Percentiles rank a stretch among this genome's conserved stretches.
Conservation (phyloP, 2,329 filamentous ascomycete species). For the Fusarium ramigenum region DNA sequence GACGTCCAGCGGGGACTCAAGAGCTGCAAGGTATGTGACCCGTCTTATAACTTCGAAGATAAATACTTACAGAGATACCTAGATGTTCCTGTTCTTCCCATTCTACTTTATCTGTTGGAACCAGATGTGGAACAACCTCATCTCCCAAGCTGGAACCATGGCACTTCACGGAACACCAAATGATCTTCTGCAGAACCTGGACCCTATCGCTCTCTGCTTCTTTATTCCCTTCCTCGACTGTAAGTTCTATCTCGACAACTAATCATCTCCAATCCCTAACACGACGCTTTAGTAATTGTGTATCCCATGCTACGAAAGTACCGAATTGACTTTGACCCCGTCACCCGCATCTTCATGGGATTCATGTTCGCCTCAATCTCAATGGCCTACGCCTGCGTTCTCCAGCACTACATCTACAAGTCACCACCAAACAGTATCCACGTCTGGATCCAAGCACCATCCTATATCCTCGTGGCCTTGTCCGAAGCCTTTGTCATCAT, state of each 20-base stretch:
- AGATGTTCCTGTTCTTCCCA: constrained; percentile 8
- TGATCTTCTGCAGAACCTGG: not conserved
- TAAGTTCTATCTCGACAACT: not conserved
- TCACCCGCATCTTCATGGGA: not conserved
- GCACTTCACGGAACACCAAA: not conserved
- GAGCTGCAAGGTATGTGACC: not conserved
- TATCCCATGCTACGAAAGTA: not conserved
- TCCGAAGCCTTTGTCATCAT: constrained; percentile 3
- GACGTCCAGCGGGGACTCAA: constrained; percentile 3
- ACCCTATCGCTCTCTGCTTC: not conserved
- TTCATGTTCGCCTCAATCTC: constrained; percentile 6
- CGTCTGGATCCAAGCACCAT: not conserved
- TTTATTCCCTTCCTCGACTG: constrained; percentile 3
- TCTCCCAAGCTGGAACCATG: constrained; percentile 1
- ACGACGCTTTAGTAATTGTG: not conserved
- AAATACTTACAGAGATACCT: rapidly evolving
- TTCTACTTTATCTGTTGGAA: constrained; percentile 16
- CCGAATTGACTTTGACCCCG: not conserved
- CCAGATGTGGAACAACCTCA: constrained; percentile 10
- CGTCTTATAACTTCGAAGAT: rapidly evolving
- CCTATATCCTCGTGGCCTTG: not conserved
- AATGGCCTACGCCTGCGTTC: not conserved
- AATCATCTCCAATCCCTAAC: rapidly evolving
- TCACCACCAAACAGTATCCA: constrained; percentile 1
- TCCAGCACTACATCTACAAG: not conserved